Conservation (phyloP, 768 basidiomycete species). For the Suillus plorans region DNA sequence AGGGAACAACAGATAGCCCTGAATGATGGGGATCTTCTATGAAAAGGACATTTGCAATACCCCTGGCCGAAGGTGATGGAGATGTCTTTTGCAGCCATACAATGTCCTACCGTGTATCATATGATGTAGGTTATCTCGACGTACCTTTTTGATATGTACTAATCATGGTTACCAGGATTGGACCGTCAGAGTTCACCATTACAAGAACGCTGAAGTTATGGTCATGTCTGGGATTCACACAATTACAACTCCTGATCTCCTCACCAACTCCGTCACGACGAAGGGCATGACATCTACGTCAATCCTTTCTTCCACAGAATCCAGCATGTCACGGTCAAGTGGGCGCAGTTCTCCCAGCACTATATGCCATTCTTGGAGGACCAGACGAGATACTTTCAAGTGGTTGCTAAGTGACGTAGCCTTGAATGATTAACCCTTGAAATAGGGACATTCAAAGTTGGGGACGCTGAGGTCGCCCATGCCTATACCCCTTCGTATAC, state of each 20-base stretch:
- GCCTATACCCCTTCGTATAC: too few relatives aligned
- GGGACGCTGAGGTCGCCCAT: too few relatives aligned
- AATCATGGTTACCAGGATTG: constrained; percentile 2
- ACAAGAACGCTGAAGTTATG: constrained; percentile 40
- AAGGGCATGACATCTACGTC: constrained; percentile 30
- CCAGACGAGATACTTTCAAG: too few relatives aligned
- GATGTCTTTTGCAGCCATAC: constrained; percentile 16
- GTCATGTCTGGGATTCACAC: constrained; percentile 38
- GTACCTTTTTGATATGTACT: not conserved
- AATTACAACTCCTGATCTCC: constrained; percentile 34
- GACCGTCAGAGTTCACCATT: constrained; percentile 31
- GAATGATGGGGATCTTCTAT: constrained; percentile 26
- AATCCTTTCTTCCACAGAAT: constrained; percentile 28
- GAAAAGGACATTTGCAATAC: constrained; percentile 29
- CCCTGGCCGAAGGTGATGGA: constrained; percentile 29
- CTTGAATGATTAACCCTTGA: too few relatives aligned
- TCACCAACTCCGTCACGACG: constrained; percentile 34
- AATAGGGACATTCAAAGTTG: too few relatives aligned
- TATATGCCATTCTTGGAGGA: constrained; percentile 38
- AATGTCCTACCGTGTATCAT: constrained; percentile 14
- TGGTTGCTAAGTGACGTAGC: too few relatives aligned
- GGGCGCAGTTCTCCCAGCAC: constrained; percentile 26
- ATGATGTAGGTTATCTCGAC: constrained; percentile 18
- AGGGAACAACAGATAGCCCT: constrained; percentile 22
- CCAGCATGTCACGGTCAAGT: constrained; percentile 21